Evolutionary conservation across 2,329 filamentous ascomycete species (phyloP), one percentile per base, ranked within the genome.

Genomic region (Pseudogymnoascus sp.): DNA sequence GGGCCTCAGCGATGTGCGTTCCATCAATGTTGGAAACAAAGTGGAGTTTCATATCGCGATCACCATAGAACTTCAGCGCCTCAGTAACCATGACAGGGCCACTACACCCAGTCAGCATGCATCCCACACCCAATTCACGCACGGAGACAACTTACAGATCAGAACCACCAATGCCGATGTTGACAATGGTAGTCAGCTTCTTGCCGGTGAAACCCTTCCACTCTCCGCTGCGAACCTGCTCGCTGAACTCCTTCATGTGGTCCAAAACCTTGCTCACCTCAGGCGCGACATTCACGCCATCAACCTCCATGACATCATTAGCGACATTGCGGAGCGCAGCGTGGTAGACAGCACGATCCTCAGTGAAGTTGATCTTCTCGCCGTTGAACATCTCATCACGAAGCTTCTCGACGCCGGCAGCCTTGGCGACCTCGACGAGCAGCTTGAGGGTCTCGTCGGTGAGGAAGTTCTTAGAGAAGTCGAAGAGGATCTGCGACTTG

Each of bases 1-100:
- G 85, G 60, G 95, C 93, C 80, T 99, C 95, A 59, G 92, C 90
- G 76, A 97, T 91, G 81, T 99, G 95, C 63, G 95, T 99, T 69
- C 95, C 95, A 75, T 99, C 95, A 75, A 99, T 97, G 84, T 99
- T 99, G 81, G 93, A 97, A 70, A 99, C 95, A 73, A 99, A 99
- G 84, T 97, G 93, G 53, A 97, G 85, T 68, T 88, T 97, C 80
- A 92, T 85, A 77, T 89, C 88, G 66, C 87, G 85, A 75, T 91
- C 88, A 59, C 91, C 90, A 77, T 99, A 99, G 74, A 92, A 84
- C 84, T 97, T 97, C 72, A 99, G 86, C 53, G 95, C 93, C 80
- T 99, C 95, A 42, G 93, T 95, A 71, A 99, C 95, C 95, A 99
- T 99, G 76, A 99, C 95, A 36, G 95, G 95, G 65, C 95, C 95